Evolutionary conservation across 2,329 filamentous ascomycete genomes (phyloP).

Genomic region (Piedraia hortae): DNA sequence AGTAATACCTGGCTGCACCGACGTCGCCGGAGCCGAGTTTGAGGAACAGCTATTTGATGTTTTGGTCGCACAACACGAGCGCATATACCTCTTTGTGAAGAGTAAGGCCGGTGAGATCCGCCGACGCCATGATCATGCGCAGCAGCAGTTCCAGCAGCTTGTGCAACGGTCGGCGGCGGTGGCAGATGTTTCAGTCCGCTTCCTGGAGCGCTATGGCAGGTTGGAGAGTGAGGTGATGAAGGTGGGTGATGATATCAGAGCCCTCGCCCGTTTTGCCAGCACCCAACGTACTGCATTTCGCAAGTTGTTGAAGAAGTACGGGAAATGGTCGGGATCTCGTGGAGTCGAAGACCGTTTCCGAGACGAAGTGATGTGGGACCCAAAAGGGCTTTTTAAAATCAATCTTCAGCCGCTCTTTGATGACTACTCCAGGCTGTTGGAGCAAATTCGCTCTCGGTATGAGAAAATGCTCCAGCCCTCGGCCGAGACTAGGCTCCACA

Average conservation of each 20-base stretch:
- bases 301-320: slow-evolving; percentile 67
- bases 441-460: slow-evolving; percentile 19
- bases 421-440: slow-evolving; percentile 21
- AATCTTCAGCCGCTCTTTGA: slow-evolving; percentile 29
- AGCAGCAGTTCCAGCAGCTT: slow-evolving; percentile 8
- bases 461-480: slow-evolving; percentile 6
- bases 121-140: slow-evolving; percentile 25
- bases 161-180: slow-evolving; percentile 4
- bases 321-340: slow-evolving; percentile 59
- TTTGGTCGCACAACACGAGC: slow-evolving; percentile 46
- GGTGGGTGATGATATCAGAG: slow-evolving; percentile 44
- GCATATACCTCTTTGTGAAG: slow-evolving; percentile 48
- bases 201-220: slow-evolving; percentile 23
- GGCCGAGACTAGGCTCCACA: slow-evolving; percentile 1
- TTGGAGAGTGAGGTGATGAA: slow-evolving; percentile 23
- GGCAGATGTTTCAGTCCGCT: slow-evolving; percentile 15
- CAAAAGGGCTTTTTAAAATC: slow-evolving; percentile 42
- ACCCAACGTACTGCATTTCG: slow-evolving; percentile 51
- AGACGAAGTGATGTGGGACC: slow-evolving; percentile 33
- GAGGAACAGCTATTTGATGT: slow-evolving; percentile 41
- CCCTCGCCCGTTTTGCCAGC: slow-evolving; percentile 41
- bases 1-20: slow-evolving; percentile 41
- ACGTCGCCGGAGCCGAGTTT: slow-evolving; percentile 22
- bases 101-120: slow-evolving; percentile 59
- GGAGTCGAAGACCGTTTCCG: slow-evolving; percentile 37